phyloP scores from a whole-genome alignment of 2,329 filamentous ascomycete genomes.

The Alternaria triticina region DNA sequence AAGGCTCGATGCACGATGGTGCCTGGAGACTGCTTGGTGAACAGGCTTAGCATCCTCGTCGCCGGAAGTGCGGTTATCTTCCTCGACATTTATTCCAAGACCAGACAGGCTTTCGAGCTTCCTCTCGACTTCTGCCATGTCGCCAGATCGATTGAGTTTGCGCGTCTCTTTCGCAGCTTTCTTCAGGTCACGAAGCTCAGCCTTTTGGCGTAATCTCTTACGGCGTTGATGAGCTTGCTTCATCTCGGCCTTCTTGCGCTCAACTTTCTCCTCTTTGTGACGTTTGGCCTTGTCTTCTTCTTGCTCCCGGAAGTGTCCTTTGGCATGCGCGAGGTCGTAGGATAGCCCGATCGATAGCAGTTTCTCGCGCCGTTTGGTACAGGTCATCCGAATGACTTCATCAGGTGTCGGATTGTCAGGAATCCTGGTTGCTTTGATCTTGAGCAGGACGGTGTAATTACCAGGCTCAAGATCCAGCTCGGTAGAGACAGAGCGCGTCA shows the following conservation, averaged over 20 bases:
- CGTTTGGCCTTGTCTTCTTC: slow-evolving; percentile 54
- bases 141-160: slow-evolving; percentile 26
- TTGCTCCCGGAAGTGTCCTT: slow-evolving; percentile 62
- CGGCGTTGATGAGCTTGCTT: slow-evolving; percentile 48
- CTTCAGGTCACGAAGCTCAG: slow-evolving; percentile 48
- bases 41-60: slow-evolving; percentile 40
- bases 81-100: slow-evolving; percentile 45
- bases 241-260: slow-evolving; percentile 43
- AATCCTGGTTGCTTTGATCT: slow-evolving; percentile 70
- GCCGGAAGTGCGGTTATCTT: slow-evolving; percentile 34
- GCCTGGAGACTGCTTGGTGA: slow-evolving; percentile 34
- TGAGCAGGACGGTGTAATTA: slow-evolving; percentile 76
- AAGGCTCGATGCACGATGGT: slow-evolving; percentile 40
- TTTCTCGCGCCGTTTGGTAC: slow-evolving; percentile 72
- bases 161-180: slow-evolving; percentile 42
- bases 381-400: slow-evolving; percentile 70
- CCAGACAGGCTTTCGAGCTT: slow-evolving; percentile 38
- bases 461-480: slow-evolving; percentile 78
- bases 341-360: slow-evolving; percentile 72
- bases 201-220: slow-evolving; percentile 46
- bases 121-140: slow-evolving; percentile 36
- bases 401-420: slow-evolving; percentile 63
- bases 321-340: slow-evolving; percentile 74
- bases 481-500: slow-evolving; percentile 77
- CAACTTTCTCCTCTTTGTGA: slow-evolving; percentile 47